These are phyloP conservation scores for Pisolithus thermaeus DNA, from an alignment of 1,284 basidiomycete genomes.

Conservation along the genomic window DNA sequence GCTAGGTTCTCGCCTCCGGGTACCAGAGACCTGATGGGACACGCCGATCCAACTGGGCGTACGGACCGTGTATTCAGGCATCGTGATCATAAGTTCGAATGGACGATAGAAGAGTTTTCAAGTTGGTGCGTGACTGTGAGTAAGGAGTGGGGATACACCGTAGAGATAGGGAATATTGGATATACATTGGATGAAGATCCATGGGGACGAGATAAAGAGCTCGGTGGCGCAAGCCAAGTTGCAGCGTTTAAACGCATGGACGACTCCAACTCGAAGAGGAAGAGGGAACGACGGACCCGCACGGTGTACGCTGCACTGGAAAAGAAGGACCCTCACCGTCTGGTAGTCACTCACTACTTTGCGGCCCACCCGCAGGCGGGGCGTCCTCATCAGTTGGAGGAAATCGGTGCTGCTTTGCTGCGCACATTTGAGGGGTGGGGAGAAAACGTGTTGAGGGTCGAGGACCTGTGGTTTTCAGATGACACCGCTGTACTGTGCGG, in stretches of 20 bases:
- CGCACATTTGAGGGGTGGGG: constrained; percentile 48
- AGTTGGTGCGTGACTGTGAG: constrained; percentile 64
- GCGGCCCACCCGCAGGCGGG: constrained; percentile 42
- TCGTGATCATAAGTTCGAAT: constrained; percentile 90
- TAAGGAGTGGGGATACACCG: constrained; percentile 69
- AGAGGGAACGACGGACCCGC: constrained; percentile 34
- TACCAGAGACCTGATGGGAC: constrained; percentile 47
- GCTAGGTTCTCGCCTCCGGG: constrained; percentile 71
- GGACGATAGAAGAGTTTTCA: constrained; percentile 78
- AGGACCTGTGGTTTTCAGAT: constrained; percentile 67
- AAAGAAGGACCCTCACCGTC: constrained; percentile 38
- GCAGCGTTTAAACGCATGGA: constrained; percentile 60
- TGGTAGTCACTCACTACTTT: constrained; percentile 49
- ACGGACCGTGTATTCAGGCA: constrained; percentile 76
- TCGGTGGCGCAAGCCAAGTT: constrained; percentile 69
- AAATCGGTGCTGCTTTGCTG: constrained; percentile 50
- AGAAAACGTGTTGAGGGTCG: constrained; percentile 45
- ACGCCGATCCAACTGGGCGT: constrained; percentile 67
- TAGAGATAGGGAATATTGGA: constrained; percentile 54
- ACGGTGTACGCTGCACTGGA: constrained; percentile 26
- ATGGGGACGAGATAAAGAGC: constrained; percentile 58
- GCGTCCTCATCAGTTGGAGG: constrained; percentile 35
- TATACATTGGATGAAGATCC: constrained; percentile 51
- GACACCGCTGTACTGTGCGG: constrained; percentile 58
- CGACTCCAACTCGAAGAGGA: constrained; percentile 21